Evolutionary conservation across 306 rosid species (phyloP), one percentile per base, ranked within the genome.

Genomic region (Cucurbita pepo): DNA sequence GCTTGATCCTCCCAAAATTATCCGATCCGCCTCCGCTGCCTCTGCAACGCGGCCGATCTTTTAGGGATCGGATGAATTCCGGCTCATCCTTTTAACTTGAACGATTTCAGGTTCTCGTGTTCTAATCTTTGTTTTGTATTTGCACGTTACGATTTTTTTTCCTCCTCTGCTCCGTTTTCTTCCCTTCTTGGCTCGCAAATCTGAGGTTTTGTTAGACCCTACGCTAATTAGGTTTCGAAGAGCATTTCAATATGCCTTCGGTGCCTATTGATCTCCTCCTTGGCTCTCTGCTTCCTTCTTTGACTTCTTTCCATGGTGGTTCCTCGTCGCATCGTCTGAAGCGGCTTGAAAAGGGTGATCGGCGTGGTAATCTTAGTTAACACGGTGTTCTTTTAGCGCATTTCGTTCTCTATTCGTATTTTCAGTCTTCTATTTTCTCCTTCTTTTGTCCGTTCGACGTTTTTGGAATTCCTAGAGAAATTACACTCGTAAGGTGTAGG

Each of bases 291-390:
- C 62, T 79, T 79, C 84, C 83, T 66, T 88, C 85, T 13, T n/a
- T 85, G 74, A 75, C 56, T 55, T 78, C 80, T 19, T 85, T 83
- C 66, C 88, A 85, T 61, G 86, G 83, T 66, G 91, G 96, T 53
- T 85, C 91, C 1, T 85, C 85, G 44, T 77, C 82, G 79, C 88
- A 84, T 82, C 93, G 96, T 90, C 81, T 85, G 69, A 88, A 92
- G 80, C 86, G 74, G 83, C 89, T 90, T 12, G 84, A 86, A 72
- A 88, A 87, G 44, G 64, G 96, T 79, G 90, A 92, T 84, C 86
- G 93, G 77, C 98, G 96, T 73, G 95, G 93, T 83, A 92, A 85
- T 88, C 96, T 92, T 87, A 85, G 93, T 87, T 90, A 83, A 85
- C 96, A 69, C 79, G 65, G 58, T 74, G 82, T 30, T 51, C 73